Conservation (phyloP, 495 filamentous ascomycete genomes). For the Thermothielavioides terrestris region DNA sequence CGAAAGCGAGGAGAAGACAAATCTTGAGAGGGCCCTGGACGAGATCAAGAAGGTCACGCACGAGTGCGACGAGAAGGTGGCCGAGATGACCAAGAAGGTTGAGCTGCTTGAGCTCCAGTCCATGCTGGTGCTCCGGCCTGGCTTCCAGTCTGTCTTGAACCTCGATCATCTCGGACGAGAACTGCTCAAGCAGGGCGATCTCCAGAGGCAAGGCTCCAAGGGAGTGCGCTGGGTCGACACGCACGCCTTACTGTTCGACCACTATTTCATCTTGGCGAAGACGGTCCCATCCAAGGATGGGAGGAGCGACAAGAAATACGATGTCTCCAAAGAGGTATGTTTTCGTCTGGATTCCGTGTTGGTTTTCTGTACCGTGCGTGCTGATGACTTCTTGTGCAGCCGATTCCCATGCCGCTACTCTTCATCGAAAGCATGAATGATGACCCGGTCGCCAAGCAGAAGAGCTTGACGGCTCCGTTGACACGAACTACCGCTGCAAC, state of each 20-base stretch:
- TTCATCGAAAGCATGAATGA: constrained; percentile 87
- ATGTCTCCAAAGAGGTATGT: constrained; percentile 83
- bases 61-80: constrained; percentile 92
- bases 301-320: constrained; percentile 75
- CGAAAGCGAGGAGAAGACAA: constrained; percentile 85
- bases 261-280: constrained; percentile 93
- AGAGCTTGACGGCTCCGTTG: constrained; percentile 64
- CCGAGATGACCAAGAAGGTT: constrained; percentile 88
- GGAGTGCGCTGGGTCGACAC: constrained; percentile 87
- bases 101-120: constrained; percentile 72
- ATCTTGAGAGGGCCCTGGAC: constrained; percentile 78
- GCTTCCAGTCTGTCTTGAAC: constrained; percentile 85
- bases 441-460: constrained; percentile 79
- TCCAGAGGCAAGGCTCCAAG: constrained; percentile 79
- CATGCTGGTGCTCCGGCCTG: constrained; percentile 74
- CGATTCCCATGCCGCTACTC: constrained; percentile 94
- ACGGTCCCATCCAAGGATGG: constrained; percentile 57
- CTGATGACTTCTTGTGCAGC: constrained; percentile 35
- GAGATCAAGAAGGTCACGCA: constrained; percentile 87
- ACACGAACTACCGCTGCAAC: constrained; percentile 40
- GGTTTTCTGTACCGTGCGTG: too few species aligned
- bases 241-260: constrained; percentile 88
- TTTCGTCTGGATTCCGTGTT: neutral
- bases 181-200: constrained; percentile 79
- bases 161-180: constrained; percentile 85